Base-by-base conservation (phyloP, 2,329 filamentous ascomycete species). In the Fonsecaea nubica region DNA sequence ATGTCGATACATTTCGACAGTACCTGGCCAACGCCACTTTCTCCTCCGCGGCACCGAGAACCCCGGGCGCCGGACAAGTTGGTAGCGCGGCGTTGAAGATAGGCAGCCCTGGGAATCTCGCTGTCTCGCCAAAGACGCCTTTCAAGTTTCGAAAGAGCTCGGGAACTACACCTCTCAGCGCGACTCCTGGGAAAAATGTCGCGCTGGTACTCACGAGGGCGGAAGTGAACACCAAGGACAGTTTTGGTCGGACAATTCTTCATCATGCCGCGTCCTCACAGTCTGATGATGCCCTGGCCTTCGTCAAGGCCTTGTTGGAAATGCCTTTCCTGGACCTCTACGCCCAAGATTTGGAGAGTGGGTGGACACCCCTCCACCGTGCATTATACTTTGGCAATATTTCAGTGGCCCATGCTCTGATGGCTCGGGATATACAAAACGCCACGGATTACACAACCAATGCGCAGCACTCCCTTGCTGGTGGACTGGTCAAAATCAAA, bases 351-450 rank as follows among this genome's bases (percentile, higher is more conserved):
- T 82, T 84, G 7, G 95, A 99, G 78, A 98, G 91, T 78, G 94
- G 93, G 53, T 99, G 95, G 95, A 99, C 96, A 67, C 90, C 93
- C 42, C 84, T 99, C 45, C 95, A 99, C 76, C 87, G 95, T 73
- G 92, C 93, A 7, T 83, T 98, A 50, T 98, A 97, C 76, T 88
- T 89, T 72, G 94, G 94, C 55, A 97, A 97, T 75, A 88, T 95
- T 58, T 89, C 91, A 6, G 90, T 96, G 71, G 95, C 95, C 2
- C 88, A 92, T 55, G 83, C 92, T 21, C 87, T 99, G 36, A 83
- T 99, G 70, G 87, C 90, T 59, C 90, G 90, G 71, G 94, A 97
- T 76, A 83, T 89, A 25, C 86, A 85, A 42, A 88, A 93, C 73
- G 84, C 85, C 32, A 83, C 85, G 4, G 84, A 88, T 50, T 88